Evolutionary conservation across 202 grass and related monocot species (phyloP).

Genomic region (Musa balbisiana): DNA sequence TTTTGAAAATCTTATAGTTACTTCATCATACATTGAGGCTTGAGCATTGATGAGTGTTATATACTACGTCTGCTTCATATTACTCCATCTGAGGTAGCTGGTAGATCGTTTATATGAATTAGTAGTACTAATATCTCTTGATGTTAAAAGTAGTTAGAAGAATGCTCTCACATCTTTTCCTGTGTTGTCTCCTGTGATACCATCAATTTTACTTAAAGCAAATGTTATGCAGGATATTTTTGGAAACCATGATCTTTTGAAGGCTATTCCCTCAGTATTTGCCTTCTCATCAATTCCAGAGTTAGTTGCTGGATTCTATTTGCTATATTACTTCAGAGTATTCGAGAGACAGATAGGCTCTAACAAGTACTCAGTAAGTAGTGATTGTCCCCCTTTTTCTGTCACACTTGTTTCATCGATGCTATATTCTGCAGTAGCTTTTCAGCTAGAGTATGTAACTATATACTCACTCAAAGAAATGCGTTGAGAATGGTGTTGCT

Average conservation of each 20-base stretch:
- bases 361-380: slow-evolving; percentile 45
- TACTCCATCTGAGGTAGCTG: background rate
- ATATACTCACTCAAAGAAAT: too few relatives aligned
- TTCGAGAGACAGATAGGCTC: slow-evolving; percentile 50
- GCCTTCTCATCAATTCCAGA: slow-evolving; percentile 40
- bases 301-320: slow-evolving; percentile 32
- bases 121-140: background rate
- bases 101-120: background rate
- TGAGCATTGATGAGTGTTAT: background rate
- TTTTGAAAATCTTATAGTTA: background rate
- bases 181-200: background rate
- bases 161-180: background rate
- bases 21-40: background rate
- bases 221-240: slow-evolving; percentile 29
- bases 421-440: too few relatives aligned
- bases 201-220: background rate
- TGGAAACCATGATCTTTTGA: slow-evolving; percentile 26
- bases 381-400: background rate
- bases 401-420: too few relatives aligned
- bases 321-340: slow-evolving; percentile 47
- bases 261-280: slow-evolving; percentile 29
- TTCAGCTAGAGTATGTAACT: too few relatives aligned
- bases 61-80: background rate
- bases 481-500: background rate
- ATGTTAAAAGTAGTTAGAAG: background rate